These are phyloP conservation scores for Leptographium lundbergii DNA, from an alignment of 2,329 filamentous ascomycete genomes.

Conservation along the genomic window DNA sequence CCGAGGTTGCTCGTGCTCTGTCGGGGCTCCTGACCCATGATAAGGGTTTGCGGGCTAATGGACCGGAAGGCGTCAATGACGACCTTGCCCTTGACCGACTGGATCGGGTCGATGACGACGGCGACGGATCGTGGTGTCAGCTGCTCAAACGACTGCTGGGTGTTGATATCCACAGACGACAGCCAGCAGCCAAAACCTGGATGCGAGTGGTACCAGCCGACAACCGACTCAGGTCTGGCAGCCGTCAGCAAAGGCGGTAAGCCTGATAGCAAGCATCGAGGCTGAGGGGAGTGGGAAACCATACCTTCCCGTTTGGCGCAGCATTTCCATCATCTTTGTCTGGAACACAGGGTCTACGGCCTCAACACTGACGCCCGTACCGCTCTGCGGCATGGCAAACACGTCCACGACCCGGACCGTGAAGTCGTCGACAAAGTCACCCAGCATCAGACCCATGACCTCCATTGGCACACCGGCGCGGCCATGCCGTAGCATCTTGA, in stretches of 20 bases:
- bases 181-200: constrained; percentile 99
- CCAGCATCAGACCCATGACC: constrained; percentile 98
- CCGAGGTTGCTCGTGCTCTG: constrained; percentile 97
- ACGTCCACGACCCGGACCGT: constrained; percentile 97
- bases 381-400: constrained; percentile 98
- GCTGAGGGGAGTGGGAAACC: background rate
- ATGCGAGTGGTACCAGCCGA: constrained; percentile 99
- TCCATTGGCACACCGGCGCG: constrained; percentile 98
- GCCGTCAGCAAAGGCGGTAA: background rate
- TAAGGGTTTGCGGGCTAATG: constrained; percentile 94
- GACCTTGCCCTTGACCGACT: constrained; percentile 98
- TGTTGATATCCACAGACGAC: constrained; percentile 98
- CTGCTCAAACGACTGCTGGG: constrained; percentile 99
- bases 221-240: constrained; percentile 79
- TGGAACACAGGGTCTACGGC: constrained; percentile 98
- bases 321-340: constrained; percentile 99
- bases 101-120: constrained; percentile 95
- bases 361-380: constrained; percentile 95
- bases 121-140: constrained; percentile 92
- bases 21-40: constrained; percentile 94
- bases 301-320: constrained; percentile 89
- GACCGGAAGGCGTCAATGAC: constrained; percentile 98
- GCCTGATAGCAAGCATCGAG: too few relatives aligned
- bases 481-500: constrained; percentile 98
- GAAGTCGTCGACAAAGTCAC: constrained; percentile 98